These are phyloP conservation scores for Petunia secreta DNA, from an alignment of 257 asterid genomes.

Conservation along the genomic window DNA sequence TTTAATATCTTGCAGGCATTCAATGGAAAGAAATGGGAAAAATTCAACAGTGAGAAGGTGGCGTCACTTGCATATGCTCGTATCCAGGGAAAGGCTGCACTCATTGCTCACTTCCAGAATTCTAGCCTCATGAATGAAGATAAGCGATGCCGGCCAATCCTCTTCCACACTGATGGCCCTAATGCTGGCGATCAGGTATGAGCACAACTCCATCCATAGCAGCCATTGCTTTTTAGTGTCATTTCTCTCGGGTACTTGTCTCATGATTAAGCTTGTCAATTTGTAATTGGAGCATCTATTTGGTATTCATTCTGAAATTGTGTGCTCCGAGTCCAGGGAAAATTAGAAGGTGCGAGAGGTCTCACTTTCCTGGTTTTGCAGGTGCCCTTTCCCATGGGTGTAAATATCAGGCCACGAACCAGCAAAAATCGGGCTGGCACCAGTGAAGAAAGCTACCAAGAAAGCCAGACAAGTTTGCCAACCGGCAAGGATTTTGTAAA, in stretches of 20 bases:
- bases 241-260: slow-evolving; percentile 2
- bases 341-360: background rate
- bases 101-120: slow-evolving; percentile 96
- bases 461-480: slow-evolving; percentile 41
- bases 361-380: slow-evolving; percentile 35
- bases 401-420: slow-evolving; percentile 73
- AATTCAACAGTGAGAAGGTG: slow-evolving; percentile 97
- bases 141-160: slow-evolving; percentile 97
- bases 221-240: slow-evolving; percentile 13
- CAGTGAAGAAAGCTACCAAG: slow-evolving; percentile 69
- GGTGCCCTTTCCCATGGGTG: slow-evolving; percentile 99
- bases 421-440: slow-evolving; percentile 61
- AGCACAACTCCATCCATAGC: background rate
- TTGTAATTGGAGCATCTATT: background rate
- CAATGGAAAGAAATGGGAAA: slow-evolving; percentile 99
- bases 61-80: slow-evolving; percentile 98
- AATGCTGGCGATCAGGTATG: slow-evolving; percentile 99
- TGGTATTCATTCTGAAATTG: background rate
- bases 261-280: background rate
- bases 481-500: slow-evolving; percentile 57
- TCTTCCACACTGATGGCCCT: slow-evolving; percentile 98
- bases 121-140: slow-evolving; percentile 99
- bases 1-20: slow-evolving; percentile 58
- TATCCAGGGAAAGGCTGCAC: slow-evolving; percentile 96
- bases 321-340: background rate